These are phyloP conservation scores for Gossypium mustelinum DNA, from an alignment of 345 rosid genomes.

Conservation along the genomic window DNA sequence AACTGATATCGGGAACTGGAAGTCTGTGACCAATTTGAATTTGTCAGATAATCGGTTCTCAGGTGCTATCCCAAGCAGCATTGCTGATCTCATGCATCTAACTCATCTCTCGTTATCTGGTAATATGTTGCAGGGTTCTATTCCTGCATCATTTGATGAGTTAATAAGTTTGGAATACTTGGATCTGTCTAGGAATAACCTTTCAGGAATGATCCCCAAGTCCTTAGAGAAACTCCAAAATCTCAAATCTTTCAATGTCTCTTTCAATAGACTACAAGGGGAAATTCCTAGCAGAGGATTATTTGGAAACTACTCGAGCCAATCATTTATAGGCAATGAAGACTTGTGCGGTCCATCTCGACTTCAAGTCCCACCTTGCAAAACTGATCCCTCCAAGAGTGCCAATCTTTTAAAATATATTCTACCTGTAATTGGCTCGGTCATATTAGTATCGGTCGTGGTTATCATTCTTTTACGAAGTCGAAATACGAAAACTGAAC, in stretches of 20 bases:
- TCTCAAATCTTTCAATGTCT: constrained; percentile 15
- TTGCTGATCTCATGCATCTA: constrained; percentile 11
- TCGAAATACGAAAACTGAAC: neutral
- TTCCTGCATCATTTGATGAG: constrained; percentile 20
- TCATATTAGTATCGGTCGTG: neutral
- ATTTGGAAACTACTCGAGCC: constrained; percentile 20
- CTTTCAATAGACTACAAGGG: constrained; percentile 24
- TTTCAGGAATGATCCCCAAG: constrained; percentile 23
- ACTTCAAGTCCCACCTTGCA: constrained; percentile 15
- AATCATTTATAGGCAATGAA: constrained; percentile 15
- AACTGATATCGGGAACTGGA: constrained; percentile 12
- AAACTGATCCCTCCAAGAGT: neutral
- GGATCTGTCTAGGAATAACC: constrained; percentile 19
- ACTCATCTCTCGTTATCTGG: constrained; percentile 10
- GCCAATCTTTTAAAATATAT: neutral
- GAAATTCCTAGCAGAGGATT: constrained; percentile 21
- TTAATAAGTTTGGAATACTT: constrained; percentile 24
- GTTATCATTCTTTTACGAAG: neutral
- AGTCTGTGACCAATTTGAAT: constrained; percentile 10
- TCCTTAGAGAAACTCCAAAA: constrained; percentile 19
- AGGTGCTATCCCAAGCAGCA: constrained; percentile 14
- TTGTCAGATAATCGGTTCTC: constrained; percentile 20
- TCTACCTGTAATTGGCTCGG: neutral
- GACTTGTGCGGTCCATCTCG: constrained; percentile 13
- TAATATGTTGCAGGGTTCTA: constrained; percentile 19